Base-by-base conservation (phyloP, 257 asterid species). In the Ocimum tenuiflorum region DNA sequence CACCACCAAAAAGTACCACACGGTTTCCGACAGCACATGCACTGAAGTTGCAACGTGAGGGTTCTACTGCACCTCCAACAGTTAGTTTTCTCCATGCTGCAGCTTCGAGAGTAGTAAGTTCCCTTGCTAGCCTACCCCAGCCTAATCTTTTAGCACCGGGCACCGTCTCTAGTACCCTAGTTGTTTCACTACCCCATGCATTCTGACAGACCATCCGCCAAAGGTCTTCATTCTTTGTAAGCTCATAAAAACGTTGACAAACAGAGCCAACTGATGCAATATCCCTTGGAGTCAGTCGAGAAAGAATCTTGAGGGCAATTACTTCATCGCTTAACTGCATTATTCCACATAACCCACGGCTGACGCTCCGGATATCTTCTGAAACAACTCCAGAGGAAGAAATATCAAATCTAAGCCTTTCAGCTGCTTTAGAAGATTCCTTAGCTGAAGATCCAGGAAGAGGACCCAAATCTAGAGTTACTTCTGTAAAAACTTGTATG, bases 21-120 rank as follows among this genome's bases (percentile, higher is more conserved):
- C 95, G 91, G 35, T 87, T 85, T 57, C 97, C 97, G 39, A 87
- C 95, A 11, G 97, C 94, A 76, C 97, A 89, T 31, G 95, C 95
- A 68, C 95, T 87, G 79, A 89, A 89, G 79, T 89, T 89, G 83
- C 97, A 89, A 22, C 95, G 95, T 35, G 97, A 90, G 50, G 97
- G 97, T 72, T 89, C 95, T 50, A 89, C 94, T 24, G 80, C 82
- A 75, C 95, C 97, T 70, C 91, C 89, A 38, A 90, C 97, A 1
- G 79, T 81, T 46, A 90, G 68, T 61, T 90, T 90, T 74, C 89
- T 79, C 97, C 97, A 89, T 1, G 94, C 91, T 53, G 89, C 94
- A 53, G 91, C 91, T 78, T 90, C 94, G 43, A 90, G 95, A 50
- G 94, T 82, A 13, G 95, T 90, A 27, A 90, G 83, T 75, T 87